These are phyloP conservation scores for Podaxis pistillaris DNA, from an alignment of 768 basidiomycete genomes.

Conservation along the genomic window DNA sequence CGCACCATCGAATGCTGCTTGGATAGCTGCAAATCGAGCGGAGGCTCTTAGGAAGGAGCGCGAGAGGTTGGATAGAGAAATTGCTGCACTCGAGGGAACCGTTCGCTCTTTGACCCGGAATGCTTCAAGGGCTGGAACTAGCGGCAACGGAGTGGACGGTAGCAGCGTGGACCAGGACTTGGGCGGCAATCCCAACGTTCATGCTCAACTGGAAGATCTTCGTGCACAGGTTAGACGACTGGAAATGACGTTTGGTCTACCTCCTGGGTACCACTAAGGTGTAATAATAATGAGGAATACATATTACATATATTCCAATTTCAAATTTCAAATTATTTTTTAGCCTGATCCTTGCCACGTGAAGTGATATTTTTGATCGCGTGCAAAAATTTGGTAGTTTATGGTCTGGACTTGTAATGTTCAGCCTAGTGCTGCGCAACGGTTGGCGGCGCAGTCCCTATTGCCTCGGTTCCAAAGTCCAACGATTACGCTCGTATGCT, in stretches of 20 bases:
- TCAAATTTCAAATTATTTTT: neutral
- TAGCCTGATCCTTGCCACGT: neutral
- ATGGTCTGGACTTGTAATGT: neutral
- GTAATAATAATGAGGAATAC: neutral
- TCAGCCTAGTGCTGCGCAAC: neutral
- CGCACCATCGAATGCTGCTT: neutral
- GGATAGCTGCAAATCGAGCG: neutral
- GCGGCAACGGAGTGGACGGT: neutral
- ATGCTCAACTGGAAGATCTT: neutral
- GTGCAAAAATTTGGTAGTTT: neutral
- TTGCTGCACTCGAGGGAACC: neutral
- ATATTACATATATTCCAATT: neutral
- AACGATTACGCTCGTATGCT: constrained; percentile 5
- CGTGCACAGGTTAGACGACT: neutral
- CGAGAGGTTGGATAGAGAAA: constrained; percentile 1
- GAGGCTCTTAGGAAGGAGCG: neutral
- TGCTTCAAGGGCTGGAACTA: neutral
- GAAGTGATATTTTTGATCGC: neutral
- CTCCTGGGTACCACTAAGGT: neutral
- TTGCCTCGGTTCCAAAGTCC: constrained; percentile 4
- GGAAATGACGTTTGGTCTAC: neutral
- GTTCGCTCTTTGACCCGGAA: neutral
- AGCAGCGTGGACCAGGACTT: too few relatives aligned
- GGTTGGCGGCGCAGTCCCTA: constrained; percentile 3
- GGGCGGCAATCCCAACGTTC: neutral